Evolutionary conservation across 2,329 filamentous ascomycete species (phyloP).

Genomic region (Hirsutella thompsonii): DNA sequence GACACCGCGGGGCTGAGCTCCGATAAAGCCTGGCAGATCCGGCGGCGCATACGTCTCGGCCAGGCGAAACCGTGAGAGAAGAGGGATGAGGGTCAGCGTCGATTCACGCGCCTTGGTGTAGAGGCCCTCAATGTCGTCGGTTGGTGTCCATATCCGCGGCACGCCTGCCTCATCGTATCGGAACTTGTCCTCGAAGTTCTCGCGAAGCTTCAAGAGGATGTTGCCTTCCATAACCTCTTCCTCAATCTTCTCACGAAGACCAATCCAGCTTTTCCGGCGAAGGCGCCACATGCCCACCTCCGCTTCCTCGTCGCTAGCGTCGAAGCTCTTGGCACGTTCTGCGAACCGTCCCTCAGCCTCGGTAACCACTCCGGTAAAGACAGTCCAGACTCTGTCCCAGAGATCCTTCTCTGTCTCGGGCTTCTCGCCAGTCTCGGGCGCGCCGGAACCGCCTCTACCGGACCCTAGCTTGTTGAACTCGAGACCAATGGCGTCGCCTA

Average conservation of each 20-base stretch:
- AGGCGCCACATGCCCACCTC: slow-evolving; percentile 87
- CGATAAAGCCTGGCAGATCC: slow-evolving; percentile 75
- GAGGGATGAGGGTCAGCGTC: slow-evolving; percentile 78
- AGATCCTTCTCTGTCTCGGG: slow-evolving; percentile 67
- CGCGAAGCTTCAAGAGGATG: slow-evolving; percentile 82
- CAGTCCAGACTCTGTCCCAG: slow-evolving; percentile 90
- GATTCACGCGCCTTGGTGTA: slow-evolving; percentile 90
- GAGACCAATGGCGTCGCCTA: slow-evolving; percentile 77
- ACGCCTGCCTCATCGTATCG: slow-evolving; percentile 92
- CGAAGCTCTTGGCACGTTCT: slow-evolving; percentile 83
- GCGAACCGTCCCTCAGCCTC: slow-evolving; percentile 80
- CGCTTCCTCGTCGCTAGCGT: slow-evolving; percentile 83
- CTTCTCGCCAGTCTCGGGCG: slow-evolving; percentile 65
- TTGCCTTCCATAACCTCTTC: slow-evolving; percentile 99
- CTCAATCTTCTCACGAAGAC: slow-evolving; percentile 78
- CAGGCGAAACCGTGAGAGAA: slow-evolving; percentile 75
- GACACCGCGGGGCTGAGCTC: slow-evolving; percentile 58
- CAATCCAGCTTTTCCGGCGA: slow-evolving; percentile 87
- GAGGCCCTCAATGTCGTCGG: slow-evolving; percentile 90
- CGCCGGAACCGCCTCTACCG: slow-evolving; percentile 69
- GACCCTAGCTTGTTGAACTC: slow-evolving; percentile 96
- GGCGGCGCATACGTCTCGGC: slow-evolving; percentile 62
- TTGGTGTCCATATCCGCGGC: slow-evolving; percentile 90
- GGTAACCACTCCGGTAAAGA: slow-evolving; percentile 70
- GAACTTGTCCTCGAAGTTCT: slow-evolving; percentile 99